Percentiles rank a stretch among this genome's conserved stretches.
phyloP scores from a whole-genome alignment of 768 basidiomycete species.

The Hemileccinum rubropunctum region DNA sequence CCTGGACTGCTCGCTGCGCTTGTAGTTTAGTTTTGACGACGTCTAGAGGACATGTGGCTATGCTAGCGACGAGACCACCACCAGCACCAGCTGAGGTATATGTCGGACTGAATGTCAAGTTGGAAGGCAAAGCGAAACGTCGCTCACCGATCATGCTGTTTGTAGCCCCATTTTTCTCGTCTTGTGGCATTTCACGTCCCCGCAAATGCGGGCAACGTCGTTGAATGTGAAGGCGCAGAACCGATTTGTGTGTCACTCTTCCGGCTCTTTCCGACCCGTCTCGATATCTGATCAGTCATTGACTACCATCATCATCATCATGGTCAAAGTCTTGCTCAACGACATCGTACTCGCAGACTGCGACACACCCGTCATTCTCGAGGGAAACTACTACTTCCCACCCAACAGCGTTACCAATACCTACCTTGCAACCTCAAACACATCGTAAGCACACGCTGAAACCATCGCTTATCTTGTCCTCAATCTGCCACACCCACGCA shows the following conservation, averaged over 20 bases:
- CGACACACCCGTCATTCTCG: conserved; percentile 52
- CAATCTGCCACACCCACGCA: conserved; percentile 19
- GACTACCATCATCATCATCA: conserved; percentile 1
- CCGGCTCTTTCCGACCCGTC: conserved; percentile 20
- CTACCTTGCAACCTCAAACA: conserved; percentile 49
- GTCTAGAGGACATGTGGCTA: conserved; percentile 96
- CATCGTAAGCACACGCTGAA: conserved; percentile 39
- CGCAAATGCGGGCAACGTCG: conserved; percentile 45
- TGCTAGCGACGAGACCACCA: conserved; percentile 87
- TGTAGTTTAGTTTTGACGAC: conserved; percentile 97
- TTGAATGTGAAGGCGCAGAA: background rate
- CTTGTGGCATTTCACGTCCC: conserved; percentile 65
- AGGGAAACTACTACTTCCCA: conserved; percentile 76
- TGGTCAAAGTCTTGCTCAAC: conserved; percentile 52
- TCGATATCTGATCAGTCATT: conserved; percentile 10
- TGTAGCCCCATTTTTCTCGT: conserved; percentile 61
- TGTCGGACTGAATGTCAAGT: too few relatives aligned
- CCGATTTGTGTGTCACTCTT: background rate
- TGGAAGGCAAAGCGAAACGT: too few relatives aligned
- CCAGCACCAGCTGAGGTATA: conserved; percentile 86
- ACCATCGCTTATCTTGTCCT: conserved; percentile 4
- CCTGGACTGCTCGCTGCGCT: conserved; percentile 76
- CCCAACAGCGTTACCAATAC: conserved; percentile 47
- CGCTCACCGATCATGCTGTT: conserved; percentile 87
- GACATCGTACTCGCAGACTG: conserved; percentile 57